phyloP scores from a whole-genome alignment of 352 stramenopile genomes.

The Aphanomyces stellatus region DNA sequence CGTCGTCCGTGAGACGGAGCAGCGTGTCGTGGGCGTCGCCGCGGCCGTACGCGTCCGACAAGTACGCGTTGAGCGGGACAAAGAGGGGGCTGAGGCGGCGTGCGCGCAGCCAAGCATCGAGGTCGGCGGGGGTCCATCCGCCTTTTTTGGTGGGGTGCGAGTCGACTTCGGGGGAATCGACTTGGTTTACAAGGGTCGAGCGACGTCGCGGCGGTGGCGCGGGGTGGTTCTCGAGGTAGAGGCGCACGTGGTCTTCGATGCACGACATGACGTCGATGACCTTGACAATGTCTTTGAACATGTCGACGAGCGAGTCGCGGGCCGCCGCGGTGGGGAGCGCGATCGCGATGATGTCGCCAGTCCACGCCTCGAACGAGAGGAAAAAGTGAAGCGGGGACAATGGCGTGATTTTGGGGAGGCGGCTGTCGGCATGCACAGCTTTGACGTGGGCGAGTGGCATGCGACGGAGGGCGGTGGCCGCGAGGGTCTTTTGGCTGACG shows the following conservation, averaged over 20 bases:
- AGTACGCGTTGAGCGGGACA: conserved; percentile 2
- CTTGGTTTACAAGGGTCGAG: too few species aligned
- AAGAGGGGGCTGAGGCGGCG: conserved; percentile 1
- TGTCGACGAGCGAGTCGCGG: neutral
- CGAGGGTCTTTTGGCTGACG: neutral
- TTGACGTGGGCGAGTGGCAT: neutral
- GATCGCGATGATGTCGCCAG: neutral
- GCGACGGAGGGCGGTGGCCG: neutral
- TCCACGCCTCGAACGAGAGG: neutral
- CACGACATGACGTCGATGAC: conserved; percentile 14
- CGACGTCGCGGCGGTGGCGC: neutral
- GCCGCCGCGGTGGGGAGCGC: neutral
- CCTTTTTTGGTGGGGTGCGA: neutral
- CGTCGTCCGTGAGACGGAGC: conserved; percentile 1
- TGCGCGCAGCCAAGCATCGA: conserved; percentile 2
- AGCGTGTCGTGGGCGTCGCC: conserved; percentile 5
- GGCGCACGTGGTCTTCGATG: conserved; percentile 2
- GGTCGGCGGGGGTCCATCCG: conserved; percentile 1
- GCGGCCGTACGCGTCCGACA: neutral
- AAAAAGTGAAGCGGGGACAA: neutral
- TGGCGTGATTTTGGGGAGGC: neutral
- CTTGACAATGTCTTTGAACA: conserved; percentile 7
- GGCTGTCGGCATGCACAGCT: neutral
- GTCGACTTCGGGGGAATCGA: neutral
- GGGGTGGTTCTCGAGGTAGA: neutral